Percentiles rank a stretch among this genome's conserved stretches.
Conservation (phyloP, 768 basidiomycete genomes). For the Termitomyces titanicus region DNA sequence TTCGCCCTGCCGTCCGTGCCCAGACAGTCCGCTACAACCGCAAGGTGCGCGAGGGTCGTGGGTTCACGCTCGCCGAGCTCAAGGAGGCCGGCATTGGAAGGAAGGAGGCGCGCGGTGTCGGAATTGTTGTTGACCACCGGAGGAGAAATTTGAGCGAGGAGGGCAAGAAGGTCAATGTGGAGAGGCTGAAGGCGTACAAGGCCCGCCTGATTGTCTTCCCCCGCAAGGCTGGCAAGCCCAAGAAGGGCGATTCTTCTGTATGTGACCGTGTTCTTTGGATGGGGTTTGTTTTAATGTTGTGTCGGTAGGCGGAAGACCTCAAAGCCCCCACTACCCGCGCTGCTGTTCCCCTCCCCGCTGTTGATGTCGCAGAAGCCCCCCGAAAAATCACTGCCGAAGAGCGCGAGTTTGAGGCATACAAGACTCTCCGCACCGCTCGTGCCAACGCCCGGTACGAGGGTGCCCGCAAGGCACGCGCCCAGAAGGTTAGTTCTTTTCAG, state of each 20-base stretch:
- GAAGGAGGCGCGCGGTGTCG: conserved; percentile 91
- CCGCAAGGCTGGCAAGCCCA: conserved; percentile 90
- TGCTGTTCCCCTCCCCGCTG: conserved; percentile 61
- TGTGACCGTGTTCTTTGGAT: conserved; percentile 26
- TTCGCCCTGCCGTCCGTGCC: conserved; percentile 95
- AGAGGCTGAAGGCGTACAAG: conserved; percentile 93
- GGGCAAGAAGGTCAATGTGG: conserved; percentile 93
- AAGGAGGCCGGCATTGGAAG: conserved; percentile 93
- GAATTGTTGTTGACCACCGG: conserved; percentile 96
- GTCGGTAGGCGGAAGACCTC: conserved; percentile 74
- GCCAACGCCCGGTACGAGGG: conserved; percentile 84
- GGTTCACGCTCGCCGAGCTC: conserved; percentile 92
- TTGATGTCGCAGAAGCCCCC: conserved; percentile 73
- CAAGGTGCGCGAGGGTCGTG: conserved; percentile 94
- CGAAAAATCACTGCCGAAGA: conserved; percentile 92
- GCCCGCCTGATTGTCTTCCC: conserved; percentile 93
- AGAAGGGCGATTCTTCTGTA: conserved; percentile 92
- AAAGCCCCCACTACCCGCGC: conserved; percentile 70
- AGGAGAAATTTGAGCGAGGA: conserved; percentile 96
- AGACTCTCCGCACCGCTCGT: conserved; percentile 81
- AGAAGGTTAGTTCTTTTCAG: conserved; percentile 57
- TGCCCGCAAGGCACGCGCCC: conserved; percentile 78
- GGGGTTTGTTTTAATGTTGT: background rate
- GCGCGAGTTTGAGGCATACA: conserved; percentile 85
- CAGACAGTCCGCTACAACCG: conserved; percentile 98